Base-by-base conservation (phyloP, 1,284 basidiomycete species). In the Sutorius eximius region DNA sequence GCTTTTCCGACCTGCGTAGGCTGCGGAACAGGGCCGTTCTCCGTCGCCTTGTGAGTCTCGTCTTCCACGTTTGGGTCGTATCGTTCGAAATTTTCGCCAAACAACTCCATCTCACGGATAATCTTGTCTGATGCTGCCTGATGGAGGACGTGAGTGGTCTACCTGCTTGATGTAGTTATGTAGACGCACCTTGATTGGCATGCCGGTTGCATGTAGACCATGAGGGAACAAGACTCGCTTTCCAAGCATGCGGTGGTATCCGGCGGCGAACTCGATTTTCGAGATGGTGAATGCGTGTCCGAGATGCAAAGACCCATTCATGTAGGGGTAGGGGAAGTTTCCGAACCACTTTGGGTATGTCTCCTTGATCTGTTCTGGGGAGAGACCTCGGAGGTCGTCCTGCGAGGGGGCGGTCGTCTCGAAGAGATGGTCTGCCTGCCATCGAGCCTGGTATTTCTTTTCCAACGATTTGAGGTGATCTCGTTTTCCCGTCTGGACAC, bases 221-320 rank as follows among this genome's bases (percentile, higher is more conserved):
- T 98, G 86, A 47, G 95, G 97, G 77, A 98, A 99, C 61, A 99
- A 76, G 33, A 92, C 93, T 36, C 92, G 83, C 78, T 97, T 97
- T 52, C 97, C 97, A 61, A 94, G 74, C 91, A 99, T 91, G 50
- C 96, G 82, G 75, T 99, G 89, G 73, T 92, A 99, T 22, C 97
- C 97, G 40, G 95, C 89, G 2, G 89, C 87, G 67, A 99, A 99
- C 73, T 99, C 97, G 71, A 98, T 90, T 78, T 99, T 99, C 58
- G 93, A 95, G 73, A 99, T 93, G 41, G 95, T 96, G 76, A 99
- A 99, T 0, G 92, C 96, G 75, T 99, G 97, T 41, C 97, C 97
- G 34, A 99, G 81, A 74, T 99, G 97, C 63, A 99, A 82, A 60
- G 90, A 91, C 48, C 97, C 97, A 72, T 99, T 99, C 94, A 98